These are phyloP conservation scores for Lactarius vividus DNA, from an alignment of 768 basidiomycete species.

Conservation along the genomic window DNA sequence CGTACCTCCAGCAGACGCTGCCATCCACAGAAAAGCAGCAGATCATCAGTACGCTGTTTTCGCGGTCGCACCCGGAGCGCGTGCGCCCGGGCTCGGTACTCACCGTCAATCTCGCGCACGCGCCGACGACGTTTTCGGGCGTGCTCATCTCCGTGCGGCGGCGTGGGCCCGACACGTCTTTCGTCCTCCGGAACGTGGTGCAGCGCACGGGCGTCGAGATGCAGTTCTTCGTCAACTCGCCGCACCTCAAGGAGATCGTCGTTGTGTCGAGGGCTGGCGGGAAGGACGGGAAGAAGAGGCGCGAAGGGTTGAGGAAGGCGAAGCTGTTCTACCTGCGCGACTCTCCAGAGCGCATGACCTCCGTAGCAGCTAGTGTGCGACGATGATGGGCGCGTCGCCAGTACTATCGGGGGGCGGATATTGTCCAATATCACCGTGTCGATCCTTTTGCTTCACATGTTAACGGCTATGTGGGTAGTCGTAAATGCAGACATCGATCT, in stretches of 20 bases:
- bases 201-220: constrained; percentile 91
- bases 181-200: constrained; percentile 85
- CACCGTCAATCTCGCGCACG: constrained; percentile 70
- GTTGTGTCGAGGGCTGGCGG: constrained; percentile 43
- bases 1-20: constrained; percentile 62
- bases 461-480: not conserved
- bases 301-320: constrained; percentile 65
- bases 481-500: not conserved
- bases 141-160: constrained; percentile 81
- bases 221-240: constrained; percentile 84
- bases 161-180: constrained; percentile 83
- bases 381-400: not conserved
- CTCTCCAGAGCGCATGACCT: constrained; percentile 81
- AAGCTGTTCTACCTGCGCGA: constrained; percentile 83
- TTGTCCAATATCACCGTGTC: not conserved
- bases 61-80: constrained; percentile 61
- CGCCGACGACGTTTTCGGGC: constrained; percentile 83
- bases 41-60: constrained; percentile 69
- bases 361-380: constrained; percentile 54
- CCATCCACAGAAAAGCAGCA: constrained; percentile 66
- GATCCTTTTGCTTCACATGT: not conserved
- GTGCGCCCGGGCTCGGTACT: constrained; percentile 85
- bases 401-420: not conserved
- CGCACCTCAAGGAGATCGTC: constrained; percentile 84
- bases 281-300: constrained; percentile 10